A percentile compares a stretch with the other conserved stretches of the same genome.
Conservation (phyloP, 257 asterid species). For the Nicotiana sylvestris region DNA sequence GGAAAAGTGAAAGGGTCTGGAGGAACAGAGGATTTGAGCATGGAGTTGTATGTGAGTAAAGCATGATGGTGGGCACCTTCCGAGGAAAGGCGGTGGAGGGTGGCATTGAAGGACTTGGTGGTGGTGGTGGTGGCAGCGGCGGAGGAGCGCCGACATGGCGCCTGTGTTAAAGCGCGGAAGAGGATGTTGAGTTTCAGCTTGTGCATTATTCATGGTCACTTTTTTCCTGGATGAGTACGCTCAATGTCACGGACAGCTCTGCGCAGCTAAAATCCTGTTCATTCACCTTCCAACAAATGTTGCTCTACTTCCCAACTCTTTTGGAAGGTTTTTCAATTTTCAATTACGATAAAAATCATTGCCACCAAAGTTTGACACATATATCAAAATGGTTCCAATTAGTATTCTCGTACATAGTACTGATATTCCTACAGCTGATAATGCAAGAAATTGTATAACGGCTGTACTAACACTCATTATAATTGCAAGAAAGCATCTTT, state of each 20-base stretch:
- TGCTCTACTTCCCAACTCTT: neutral
- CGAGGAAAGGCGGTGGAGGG: conserved; percentile 55
- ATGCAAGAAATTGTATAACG: too few species aligned
- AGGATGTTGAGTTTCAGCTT: conserved; percentile 29
- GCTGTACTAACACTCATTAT: too few species aligned
- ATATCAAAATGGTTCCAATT: too few species aligned
- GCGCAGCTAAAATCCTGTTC: neutral
- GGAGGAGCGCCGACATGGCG: conserved; percentile 17
- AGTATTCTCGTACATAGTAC: too few species aligned
- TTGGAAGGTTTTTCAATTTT: neutral
- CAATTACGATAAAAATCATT: neutral
- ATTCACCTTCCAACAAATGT: neutral
- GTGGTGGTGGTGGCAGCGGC: conserved; percentile 18
- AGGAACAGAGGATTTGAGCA: conserved; percentile 43
- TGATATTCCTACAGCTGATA: too few species aligned
- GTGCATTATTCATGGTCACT: conserved; percentile 38
- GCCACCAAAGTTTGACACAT: neutral
- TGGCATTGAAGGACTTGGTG: conserved; percentile 49
- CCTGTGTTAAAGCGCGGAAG: conserved; percentile 28
- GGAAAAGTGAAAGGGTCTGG: conserved; percentile 79
- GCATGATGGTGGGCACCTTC: conserved; percentile 56
- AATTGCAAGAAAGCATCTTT: too few species aligned
- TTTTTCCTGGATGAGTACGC: neutral
- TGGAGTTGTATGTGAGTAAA: conserved; percentile 40
- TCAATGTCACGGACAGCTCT: neutral